A percentile compares a stretch with the other conserved stretches of the same genome.
These are phyloP conservation scores for Colletotrichum endophyticum DNA, from an alignment of 2,329 filamentous ascomycete species.

Conservation along the genomic window DNA sequence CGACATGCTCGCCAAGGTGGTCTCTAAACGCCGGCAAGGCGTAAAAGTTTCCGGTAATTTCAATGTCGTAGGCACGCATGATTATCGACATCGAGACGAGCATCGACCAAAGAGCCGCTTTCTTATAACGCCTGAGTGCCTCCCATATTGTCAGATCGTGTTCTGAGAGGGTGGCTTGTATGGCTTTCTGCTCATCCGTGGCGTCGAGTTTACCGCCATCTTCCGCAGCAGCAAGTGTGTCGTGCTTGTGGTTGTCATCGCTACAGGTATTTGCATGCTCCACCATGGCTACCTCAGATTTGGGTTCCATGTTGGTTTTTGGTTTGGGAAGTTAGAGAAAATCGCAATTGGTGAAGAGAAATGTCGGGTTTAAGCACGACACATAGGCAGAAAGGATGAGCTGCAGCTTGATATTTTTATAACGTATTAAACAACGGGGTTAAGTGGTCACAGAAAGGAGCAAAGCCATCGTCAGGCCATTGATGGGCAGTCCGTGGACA, in stretches of 20 bases:
- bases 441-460: neutral
- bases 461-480: neutral
- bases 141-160: neutral
- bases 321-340: neutral
- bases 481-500: neutral
- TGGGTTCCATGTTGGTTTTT: neutral
- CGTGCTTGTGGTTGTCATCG: neutral
- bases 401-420: neutral
- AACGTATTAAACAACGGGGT: neutral
- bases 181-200: neutral
- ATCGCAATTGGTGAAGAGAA: neutral
- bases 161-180: neutral
- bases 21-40: neutral
- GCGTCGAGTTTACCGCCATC: neutral
- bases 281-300: neutral
- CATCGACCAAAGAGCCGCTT: neutral
- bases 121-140: neutral
- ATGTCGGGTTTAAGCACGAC: neutral
- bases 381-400: neutral
- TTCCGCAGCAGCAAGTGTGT: neutral
- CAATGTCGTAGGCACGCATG: neutral
- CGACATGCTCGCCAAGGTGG: neutral
- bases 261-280: neutral
- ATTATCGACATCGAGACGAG: neutral
- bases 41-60: neutral